phyloP scores from a whole-genome alignment of 352 stramenopile species.

The Pythium apleroticum region DNA sequence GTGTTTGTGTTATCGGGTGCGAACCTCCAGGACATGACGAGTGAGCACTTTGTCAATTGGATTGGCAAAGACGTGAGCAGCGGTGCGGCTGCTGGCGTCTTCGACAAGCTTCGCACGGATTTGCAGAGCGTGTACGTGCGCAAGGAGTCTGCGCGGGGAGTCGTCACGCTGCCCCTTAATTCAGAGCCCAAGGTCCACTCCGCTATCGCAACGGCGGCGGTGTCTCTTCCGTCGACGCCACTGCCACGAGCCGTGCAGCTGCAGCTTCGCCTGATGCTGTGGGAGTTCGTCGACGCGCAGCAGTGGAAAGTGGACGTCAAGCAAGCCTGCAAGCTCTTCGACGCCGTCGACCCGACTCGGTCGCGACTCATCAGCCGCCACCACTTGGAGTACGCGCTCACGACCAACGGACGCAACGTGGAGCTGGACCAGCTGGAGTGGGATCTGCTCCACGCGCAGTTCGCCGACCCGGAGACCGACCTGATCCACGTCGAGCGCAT shows the following conservation, averaged over 20 bases:
- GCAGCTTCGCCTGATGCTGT: constrained; percentile 49
- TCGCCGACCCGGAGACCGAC: constrained; percentile 37
- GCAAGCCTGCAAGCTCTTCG: constrained; percentile 32
- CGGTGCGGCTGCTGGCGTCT: constrained; percentile 13
- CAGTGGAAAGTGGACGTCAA: constrained; percentile 47
- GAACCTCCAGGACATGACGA: constrained; percentile 45
- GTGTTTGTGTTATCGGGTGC: constrained; percentile 49
- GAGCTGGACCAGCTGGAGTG: constrained; percentile 41
- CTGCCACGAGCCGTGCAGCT: constrained; percentile 28
- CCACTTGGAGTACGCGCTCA: constrained; percentile 45
- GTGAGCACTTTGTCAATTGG: constrained; percentile 60
- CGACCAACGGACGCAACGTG: constrained; percentile 29
- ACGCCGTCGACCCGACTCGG: constrained; percentile 26
- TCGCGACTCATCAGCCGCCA: constrained; percentile 32
- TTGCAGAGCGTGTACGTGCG: constrained; percentile 54
- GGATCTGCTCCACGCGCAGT: constrained; percentile 45
- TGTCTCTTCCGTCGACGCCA: neutral
- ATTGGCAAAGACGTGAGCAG: constrained; percentile 42
- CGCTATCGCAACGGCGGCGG: neutral
- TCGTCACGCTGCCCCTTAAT: constrained; percentile 23
- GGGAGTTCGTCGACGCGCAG: constrained; percentile 42
- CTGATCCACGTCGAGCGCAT: constrained; percentile 45
- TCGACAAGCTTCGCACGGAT: constrained; percentile 56
- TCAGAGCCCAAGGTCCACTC: neutral
- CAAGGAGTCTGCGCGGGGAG: constrained; percentile 42